Percentiles rank a stretch among this genome's conserved stretches.
Evolutionary conservation across 2,329 filamentous ascomycete genomes (phyloP).

Genomic region (Ophiostoma piceae): DNA sequence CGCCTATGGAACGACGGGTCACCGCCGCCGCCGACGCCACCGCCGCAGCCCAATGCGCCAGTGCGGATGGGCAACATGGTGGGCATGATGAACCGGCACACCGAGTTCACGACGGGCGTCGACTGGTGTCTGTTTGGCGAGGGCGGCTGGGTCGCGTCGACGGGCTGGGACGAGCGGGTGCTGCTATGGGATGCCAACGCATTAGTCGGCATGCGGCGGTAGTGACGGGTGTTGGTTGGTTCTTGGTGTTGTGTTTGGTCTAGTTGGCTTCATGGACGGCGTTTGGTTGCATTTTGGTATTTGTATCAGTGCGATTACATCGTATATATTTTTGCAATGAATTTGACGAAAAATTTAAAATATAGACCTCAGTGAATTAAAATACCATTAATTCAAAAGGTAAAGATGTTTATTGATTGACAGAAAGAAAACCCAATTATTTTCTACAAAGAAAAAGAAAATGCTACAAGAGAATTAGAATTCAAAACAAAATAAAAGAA

Average conservation of each 20-base stretch:
- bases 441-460: too few species aligned
- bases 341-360: too few species aligned
- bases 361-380: too few species aligned
- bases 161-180: slow-evolving; percentile 88
- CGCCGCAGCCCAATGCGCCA: slow-evolving; percentile 29
- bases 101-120: slow-evolving; percentile 91
- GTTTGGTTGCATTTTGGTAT: background rate
- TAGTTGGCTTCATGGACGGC: background rate
- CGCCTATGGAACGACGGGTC: slow-evolving; percentile 81
- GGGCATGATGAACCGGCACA: slow-evolving; percentile 85
- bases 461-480: background rate
- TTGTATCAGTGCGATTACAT: too few species aligned
- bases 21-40: slow-evolving; percentile 29
- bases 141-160: slow-evolving; percentile 91
- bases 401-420: too few species aligned
- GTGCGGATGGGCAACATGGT: slow-evolving; percentile 61
- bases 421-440: too few species aligned
- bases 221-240: background rate
- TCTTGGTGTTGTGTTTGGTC: background rate
- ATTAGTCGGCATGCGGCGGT: slow-evolving; percentile 32
- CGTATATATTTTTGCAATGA: too few species aligned
- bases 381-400: too few species aligned
- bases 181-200: slow-evolving; percentile 82
- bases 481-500: background rate
- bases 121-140: slow-evolving; percentile 97